Conservation (phyloP, 1,139 yeast genomes). For the Pichia sp. region DNA sequence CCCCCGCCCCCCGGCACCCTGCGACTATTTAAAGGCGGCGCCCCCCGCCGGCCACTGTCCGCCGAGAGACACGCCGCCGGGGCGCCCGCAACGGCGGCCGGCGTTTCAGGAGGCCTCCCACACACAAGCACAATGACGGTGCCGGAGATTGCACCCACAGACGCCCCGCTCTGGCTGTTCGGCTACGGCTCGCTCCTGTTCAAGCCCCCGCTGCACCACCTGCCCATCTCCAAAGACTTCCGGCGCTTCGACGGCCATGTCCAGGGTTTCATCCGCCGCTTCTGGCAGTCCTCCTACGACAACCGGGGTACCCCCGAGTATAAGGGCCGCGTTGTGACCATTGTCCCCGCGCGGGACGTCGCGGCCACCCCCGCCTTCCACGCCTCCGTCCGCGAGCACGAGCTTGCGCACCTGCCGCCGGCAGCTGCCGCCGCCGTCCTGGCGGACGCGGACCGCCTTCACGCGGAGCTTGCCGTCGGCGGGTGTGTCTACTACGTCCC, state of each 20-base stretch:
- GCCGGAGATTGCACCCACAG: not conserved
- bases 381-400: conserved; percentile 44
- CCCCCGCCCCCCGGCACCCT: too few species aligned
- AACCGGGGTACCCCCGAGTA: conserved; percentile 82
- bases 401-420: conserved; percentile 28
- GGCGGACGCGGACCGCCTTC: not conserved
- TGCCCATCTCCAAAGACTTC: conserved; percentile 34
- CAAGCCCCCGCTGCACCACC: conserved; percentile 78
- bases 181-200: conserved; percentile 90
- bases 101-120: too few species aligned
- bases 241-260: conserved; percentile 69
- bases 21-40: too few species aligned
- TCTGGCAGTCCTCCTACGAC: conserved; percentile 90
- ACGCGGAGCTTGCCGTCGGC: conserved; percentile 51
- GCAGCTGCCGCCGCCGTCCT: not conserved
- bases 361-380: conserved; percentile 38
- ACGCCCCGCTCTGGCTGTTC: conserved; percentile 61
- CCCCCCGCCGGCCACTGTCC: too few species aligned
- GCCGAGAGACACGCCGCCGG: too few species aligned
- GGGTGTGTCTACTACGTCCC: conserved; percentile 86
- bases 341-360: conserved; percentile 58
- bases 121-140: too few species aligned
- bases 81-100: too few species aligned
- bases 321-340: conserved; percentile 87
- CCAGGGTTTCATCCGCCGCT: conserved; percentile 71